A percentile compares a stretch with the other conserved stretches of the same genome.
Evolutionary conservation across 2,329 filamentous ascomycete species (phyloP).

Genomic region (Clarireedia homoeocarpa): DNA sequence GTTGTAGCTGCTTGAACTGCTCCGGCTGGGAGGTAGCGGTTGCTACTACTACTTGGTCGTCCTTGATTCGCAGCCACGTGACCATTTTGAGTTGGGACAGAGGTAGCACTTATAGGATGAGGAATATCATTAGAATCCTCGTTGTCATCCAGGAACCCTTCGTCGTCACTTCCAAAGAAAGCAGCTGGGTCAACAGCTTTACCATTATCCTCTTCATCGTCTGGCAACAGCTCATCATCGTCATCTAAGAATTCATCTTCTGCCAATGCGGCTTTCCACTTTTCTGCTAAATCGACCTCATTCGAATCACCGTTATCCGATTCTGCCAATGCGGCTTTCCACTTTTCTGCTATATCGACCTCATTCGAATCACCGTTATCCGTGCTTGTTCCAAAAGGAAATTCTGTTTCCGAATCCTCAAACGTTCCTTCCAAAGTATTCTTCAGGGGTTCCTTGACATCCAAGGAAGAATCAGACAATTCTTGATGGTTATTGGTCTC

Average conservation of each 20-base stretch:
- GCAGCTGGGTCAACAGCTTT: slow-evolving; percentile 52
- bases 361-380: slow-evolving; percentile 20
- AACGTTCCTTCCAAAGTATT: slow-evolving; percentile 21
- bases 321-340: slow-evolving; percentile 73
- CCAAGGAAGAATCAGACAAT: not conserved
- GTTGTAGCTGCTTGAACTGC: slow-evolving; percentile 1
- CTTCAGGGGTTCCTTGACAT: slow-evolving; percentile 4
- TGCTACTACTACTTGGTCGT: slow-evolving; percentile 18
- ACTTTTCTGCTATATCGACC: slow-evolving; percentile 62
- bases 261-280: slow-evolving; percentile 76
- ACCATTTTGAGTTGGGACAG: slow-evolving; percentile 26
- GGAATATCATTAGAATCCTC: slow-evolving; percentile 20
- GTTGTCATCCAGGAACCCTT: slow-evolving; percentile 67
- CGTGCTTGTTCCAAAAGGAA: slow-evolving; percentile 15
- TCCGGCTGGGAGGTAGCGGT: slow-evolving; percentile 25
- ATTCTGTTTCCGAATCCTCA: slow-evolving; percentile 22
- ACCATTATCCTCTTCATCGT: slow-evolving; percentile 40
- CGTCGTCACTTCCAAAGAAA: slow-evolving; percentile 76
- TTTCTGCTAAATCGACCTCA: slow-evolving; percentile 56
- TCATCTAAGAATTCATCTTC: slow-evolving; percentile 56
- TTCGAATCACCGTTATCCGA: slow-evolving; percentile 47
- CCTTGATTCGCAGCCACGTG: slow-evolving; percentile 19
- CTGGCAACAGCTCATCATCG: slow-evolving; percentile 52
- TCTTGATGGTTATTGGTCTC: slow-evolving; percentile 10
- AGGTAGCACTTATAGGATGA: slow-evolving; percentile 19